Conservation (phyloP, 148 eudicot species). For the Persicaria tinctoria region DNA sequence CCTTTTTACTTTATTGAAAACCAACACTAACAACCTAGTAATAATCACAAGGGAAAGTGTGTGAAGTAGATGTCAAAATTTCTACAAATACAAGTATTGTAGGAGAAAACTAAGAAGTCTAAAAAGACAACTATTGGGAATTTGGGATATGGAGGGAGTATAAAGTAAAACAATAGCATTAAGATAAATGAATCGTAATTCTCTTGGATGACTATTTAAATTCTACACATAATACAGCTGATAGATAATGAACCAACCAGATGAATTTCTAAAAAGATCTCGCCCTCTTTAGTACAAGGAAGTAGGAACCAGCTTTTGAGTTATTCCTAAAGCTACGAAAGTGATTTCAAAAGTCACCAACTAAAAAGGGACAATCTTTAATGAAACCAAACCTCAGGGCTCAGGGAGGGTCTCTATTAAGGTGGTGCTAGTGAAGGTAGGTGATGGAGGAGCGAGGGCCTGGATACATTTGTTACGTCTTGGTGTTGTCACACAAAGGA, state of each 20-base stretch:
- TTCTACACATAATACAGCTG: neutral
- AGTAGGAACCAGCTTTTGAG: too few relatives aligned
- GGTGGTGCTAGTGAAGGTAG: neutral
- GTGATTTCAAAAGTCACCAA: neutral
- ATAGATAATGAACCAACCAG: neutral
- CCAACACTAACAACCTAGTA: too few relatives aligned
- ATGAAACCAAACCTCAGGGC: neutral
- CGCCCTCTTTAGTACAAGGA: neutral
- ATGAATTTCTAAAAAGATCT: neutral
- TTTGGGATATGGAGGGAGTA: too few relatives aligned
- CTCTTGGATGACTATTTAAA: neutral
- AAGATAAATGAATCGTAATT: neutral
- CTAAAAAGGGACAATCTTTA: neutral
- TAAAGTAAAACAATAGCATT: neutral
- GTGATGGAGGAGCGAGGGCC: neutral
- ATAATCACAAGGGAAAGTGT: too few relatives aligned
- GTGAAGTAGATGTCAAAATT: too few relatives aligned
- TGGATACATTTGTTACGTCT: neutral
- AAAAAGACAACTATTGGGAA: too few relatives aligned
- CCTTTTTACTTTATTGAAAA: too few relatives aligned
- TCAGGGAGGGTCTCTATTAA: neutral
- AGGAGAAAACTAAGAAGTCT: too few relatives aligned
- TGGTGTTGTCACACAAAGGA: neutral
- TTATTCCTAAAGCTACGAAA: neutral
- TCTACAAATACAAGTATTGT: too few relatives aligned